Conservation (phyloP, 345 rosid species). For the Boechera retrofracta region DNA sequence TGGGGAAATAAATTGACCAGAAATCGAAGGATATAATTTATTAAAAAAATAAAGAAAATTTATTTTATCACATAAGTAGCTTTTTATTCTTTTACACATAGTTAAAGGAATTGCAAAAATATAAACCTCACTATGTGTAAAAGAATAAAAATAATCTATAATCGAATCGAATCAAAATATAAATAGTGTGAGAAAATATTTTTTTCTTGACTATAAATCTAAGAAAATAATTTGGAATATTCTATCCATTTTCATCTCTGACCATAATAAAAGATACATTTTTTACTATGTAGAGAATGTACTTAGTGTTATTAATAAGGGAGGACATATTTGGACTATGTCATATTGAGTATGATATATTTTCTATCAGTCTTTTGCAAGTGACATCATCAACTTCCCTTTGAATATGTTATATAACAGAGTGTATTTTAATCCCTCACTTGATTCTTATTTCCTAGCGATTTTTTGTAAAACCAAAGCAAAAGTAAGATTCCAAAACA, state of each 20-base stretch:
- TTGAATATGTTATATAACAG: neutral
- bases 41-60: too few species aligned
- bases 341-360: conserved; percentile 59
- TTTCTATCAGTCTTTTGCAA: neutral
- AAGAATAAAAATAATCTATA: too few species aligned
- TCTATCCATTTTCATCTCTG: neutral
- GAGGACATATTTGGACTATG: conserved; percentile 63
- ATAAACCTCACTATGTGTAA: too few species aligned
- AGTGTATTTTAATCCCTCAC: neutral
- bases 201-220: neutral
- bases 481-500: conserved; percentile 18
- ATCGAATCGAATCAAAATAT: too few species aligned
- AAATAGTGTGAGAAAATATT: too few species aligned
- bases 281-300: conserved; percentile 27
- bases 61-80: neutral
- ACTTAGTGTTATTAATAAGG: conserved; percentile 69
- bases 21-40: too few species aligned
- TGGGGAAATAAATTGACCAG: too few species aligned
- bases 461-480: conserved; percentile 4
- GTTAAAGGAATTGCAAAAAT: too few species aligned
- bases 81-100: neutral
- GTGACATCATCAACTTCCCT: neutral
- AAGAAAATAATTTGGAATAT: neutral
- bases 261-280: neutral
- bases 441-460: neutral